Evolutionary conservation across 768 basidiomycete species (phyloP).

Genomic region (Auriscalpium orientale): DNA sequence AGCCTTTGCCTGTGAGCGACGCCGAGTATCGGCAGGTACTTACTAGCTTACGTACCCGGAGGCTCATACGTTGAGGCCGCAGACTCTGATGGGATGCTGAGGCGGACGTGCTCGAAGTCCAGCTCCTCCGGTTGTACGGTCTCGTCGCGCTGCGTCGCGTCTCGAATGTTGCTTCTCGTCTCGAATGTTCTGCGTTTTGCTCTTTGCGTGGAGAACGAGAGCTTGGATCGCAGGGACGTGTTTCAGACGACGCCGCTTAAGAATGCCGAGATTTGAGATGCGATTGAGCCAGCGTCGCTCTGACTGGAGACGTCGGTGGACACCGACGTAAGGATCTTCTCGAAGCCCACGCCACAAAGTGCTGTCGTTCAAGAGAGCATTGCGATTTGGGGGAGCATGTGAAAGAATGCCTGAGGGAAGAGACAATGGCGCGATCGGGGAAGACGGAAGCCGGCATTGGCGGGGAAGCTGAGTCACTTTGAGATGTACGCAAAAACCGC

Average conservation of each 20-base stretch:
- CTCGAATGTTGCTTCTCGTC: slow-evolving; percentile 25
- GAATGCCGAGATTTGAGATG: slow-evolving; percentile 33
- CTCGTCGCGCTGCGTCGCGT: slow-evolving; percentile 26
- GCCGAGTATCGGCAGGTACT: no score
- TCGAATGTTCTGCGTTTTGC: slow-evolving; percentile 16
- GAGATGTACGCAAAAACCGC: neutral
- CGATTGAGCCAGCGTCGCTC: slow-evolving; percentile 28
- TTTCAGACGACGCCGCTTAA: slow-evolving; percentile 23
- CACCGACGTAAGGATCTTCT: slow-evolving; percentile 6
- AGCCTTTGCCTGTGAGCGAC: no score
- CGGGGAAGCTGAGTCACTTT: neutral
- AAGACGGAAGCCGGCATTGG: neutral
- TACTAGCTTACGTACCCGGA: no score
- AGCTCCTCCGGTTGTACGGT: slow-evolving; percentile 72
- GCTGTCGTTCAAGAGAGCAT: neutral
- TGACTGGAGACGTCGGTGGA: slow-evolving; percentile 25
- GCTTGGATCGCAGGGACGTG: slow-evolving; percentile 43
- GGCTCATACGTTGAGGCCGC: no score
- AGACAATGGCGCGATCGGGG: neutral
- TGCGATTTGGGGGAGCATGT: neutral
- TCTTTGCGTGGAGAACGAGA: slow-evolving; percentile 57
- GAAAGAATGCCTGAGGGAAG: no score
- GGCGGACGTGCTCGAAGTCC: slow-evolving; percentile 74
- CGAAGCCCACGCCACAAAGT: slow-evolving; percentile 4
- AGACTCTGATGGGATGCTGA: slow-evolving; percentile 39